Conservation (phyloP, 1,284 basidiomycete genomes). For the Heterobasidion irregulare region DNA sequence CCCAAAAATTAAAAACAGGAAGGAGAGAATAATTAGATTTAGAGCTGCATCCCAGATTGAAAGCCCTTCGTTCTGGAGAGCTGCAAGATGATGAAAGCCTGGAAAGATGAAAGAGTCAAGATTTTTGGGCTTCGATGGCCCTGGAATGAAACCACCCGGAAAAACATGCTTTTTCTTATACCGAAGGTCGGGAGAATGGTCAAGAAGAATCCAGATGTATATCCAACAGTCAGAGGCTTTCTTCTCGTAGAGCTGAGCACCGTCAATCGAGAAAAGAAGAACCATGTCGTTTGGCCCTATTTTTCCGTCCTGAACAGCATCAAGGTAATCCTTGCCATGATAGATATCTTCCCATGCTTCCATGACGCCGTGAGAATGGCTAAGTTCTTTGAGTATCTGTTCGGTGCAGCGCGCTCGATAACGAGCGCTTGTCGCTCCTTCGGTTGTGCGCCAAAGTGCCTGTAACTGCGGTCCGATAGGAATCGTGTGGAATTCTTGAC, state of each 20-base stretch:
- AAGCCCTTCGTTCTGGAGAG: constrained; percentile 13
- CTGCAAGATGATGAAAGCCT: constrained; percentile 17
- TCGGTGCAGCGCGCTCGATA: not conserved
- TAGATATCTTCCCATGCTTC: constrained; percentile 7
- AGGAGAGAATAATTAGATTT: constrained; percentile 7
- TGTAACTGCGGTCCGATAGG: constrained; percentile 2
- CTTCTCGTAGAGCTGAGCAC: constrained; percentile 20
- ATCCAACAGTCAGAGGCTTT: constrained; percentile 17
- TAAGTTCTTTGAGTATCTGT: not conserved
- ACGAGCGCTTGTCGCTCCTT: not conserved
- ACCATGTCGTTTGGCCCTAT: constrained; percentile 10
- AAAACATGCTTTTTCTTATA: constrained; percentile 19
- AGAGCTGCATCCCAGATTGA: constrained; percentile 16
- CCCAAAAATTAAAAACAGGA: constrained; percentile 11
- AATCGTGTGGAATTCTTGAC: constrained; percentile 15
- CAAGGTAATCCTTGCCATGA: constrained; percentile 14
- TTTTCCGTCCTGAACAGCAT: constrained; percentile 7
- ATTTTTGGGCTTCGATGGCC: constrained; percentile 18
- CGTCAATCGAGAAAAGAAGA: constrained; percentile 19
- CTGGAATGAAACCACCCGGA: constrained; percentile 16
- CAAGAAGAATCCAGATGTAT: constrained; percentile 18
- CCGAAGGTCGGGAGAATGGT: constrained; percentile 12
- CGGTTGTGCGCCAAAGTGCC: not conserved
- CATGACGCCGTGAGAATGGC: constrained; percentile 12
- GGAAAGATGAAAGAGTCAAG: constrained; percentile 21